These are phyloP conservation scores for Rhizomucor pusillus DNA, from an alignment of 371 early-diverging fungal genomes.

Conservation along the genomic window DNA sequence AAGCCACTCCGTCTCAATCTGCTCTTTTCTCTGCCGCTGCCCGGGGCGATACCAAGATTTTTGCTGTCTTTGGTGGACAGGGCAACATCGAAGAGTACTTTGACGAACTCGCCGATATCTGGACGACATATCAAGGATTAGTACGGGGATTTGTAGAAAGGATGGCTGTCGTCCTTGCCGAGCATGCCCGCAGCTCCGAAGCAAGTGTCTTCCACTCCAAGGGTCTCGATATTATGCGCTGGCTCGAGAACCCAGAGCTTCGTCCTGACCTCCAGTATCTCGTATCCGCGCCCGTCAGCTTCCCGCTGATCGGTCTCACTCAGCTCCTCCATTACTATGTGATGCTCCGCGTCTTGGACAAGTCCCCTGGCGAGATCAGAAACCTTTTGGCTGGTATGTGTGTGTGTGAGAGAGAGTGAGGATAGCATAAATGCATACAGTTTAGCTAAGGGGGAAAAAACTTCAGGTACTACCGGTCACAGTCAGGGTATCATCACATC, in stretches of 20 bases:
- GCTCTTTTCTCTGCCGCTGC: constrained; percentile 66
- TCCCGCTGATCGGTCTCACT: constrained; percentile 90
- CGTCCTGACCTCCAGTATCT: constrained; percentile 84
- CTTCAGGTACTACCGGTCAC: constrained; percentile 86
- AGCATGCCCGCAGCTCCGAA: constrained; percentile 68
- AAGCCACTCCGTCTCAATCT: constrained; percentile 52
- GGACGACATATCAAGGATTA: constrained; percentile 79
- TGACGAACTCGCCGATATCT: constrained; percentile 84
- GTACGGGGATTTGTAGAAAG: constrained; percentile 76
- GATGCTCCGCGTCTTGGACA: constrained; percentile 59
- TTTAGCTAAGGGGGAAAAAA: neutral
- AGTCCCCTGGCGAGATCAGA: constrained; percentile 43
- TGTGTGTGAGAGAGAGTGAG: constrained; percentile 1
- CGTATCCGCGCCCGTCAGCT: constrained; percentile 80
- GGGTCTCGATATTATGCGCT: constrained; percentile 83
- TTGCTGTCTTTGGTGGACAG: constrained; percentile 96
- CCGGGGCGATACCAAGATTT: constrained; percentile 66
- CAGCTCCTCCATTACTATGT: constrained; percentile 84
- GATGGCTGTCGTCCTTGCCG: constrained; percentile 72
- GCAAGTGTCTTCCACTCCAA: constrained; percentile 77
- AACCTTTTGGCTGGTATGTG: constrained; percentile 47
- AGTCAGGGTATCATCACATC: constrained; percentile 94
- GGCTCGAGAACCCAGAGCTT: constrained; percentile 85
- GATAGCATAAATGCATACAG: neutral
- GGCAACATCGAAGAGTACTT: constrained; percentile 95